phyloP scores from a whole-genome alignment of 768 basidiomycete species.

The Mycena indigotica region DNA sequence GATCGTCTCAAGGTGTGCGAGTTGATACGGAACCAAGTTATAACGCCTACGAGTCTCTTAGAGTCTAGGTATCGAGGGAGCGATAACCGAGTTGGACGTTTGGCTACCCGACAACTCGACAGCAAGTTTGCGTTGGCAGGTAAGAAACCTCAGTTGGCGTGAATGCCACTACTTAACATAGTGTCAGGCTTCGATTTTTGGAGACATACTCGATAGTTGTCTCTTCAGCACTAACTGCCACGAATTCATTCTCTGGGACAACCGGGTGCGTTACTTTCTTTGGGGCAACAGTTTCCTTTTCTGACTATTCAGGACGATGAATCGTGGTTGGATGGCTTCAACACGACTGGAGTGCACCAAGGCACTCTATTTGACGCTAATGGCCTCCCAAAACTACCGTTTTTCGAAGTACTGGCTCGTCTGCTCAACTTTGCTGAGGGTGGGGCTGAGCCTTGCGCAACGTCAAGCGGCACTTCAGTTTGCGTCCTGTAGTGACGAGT shows the following conservation, averaged over 20 bases:
- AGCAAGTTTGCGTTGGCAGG: slow-evolving; percentile 18
- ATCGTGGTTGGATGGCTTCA: slow-evolving; percentile 12
- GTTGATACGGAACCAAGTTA: neutral
- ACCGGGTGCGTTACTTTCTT: neutral
- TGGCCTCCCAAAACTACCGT: slow-evolving; percentile 18
- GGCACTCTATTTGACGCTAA: slow-evolving; percentile 16
- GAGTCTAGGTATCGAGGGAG: slow-evolving; percentile 17
- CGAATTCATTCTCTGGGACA: slow-evolving; percentile 20
- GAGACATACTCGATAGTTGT: slow-evolving; percentile 18
- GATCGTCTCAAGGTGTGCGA: slow-evolving; percentile 17
- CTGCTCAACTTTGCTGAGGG: slow-evolving; percentile 16
- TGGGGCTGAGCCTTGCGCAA: slow-evolving; percentile 14
- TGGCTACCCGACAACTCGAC: slow-evolving; percentile 22
- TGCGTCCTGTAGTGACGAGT: slow-evolving; percentile 6
- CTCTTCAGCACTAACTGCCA: slow-evolving; percentile 16
- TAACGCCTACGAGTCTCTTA: neutral
- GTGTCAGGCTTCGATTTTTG: slow-evolving; percentile 16
- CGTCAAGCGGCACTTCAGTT: slow-evolving; percentile 13
- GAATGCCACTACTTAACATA: neutral
- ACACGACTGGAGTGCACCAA: slow-evolving; percentile 8
- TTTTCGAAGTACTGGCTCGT: slow-evolving; percentile 19
- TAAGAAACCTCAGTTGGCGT: neutral
- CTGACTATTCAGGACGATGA: slow-evolving; percentile 13
- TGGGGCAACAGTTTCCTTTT: neutral
- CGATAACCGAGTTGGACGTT: slow-evolving; percentile 20